Conservation (phyloP, 495 filamentous ascomycete genomes). For the Aspergillus carlsbadensis region DNA sequence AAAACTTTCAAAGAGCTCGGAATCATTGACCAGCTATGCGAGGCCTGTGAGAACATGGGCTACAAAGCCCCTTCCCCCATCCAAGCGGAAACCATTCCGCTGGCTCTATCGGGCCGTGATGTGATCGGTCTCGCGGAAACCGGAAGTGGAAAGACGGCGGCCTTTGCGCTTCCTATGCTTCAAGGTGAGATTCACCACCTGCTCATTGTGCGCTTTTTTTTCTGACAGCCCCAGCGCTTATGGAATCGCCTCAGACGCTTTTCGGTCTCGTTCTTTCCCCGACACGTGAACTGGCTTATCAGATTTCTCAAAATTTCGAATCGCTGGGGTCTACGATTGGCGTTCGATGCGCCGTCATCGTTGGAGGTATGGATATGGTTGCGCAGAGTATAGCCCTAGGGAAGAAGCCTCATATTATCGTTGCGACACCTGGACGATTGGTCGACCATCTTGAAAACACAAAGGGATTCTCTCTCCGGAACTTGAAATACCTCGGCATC, state of each 20-base stretch:
- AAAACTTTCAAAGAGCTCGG: slow-evolving; percentile 85
- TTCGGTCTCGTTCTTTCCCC: slow-evolving; percentile 84
- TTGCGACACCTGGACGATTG: slow-evolving; percentile 84
- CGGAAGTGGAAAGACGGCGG: slow-evolving; percentile 89
- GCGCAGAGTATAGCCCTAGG: slow-evolving; percentile 82
- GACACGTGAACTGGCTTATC: slow-evolving; percentile 87
- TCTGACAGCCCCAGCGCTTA: slow-evolving; percentile 50
- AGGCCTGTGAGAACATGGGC: slow-evolving; percentile 76
- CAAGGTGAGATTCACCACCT: slow-evolving; percentile 46
- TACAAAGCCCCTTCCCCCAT: slow-evolving; percentile 85
- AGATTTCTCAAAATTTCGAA: slow-evolving; percentile 83
- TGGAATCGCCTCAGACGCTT: slow-evolving; percentile 76
- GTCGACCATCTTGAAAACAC: slow-evolving; percentile 96
- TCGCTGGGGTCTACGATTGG: slow-evolving; percentile 79
- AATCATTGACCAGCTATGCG: slow-evolving; percentile 81
- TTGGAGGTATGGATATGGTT: slow-evolving; percentile 95
- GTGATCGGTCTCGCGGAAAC: slow-evolving; percentile 94
- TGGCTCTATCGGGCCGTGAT: slow-evolving; percentile 76
- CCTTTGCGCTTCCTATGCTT: slow-evolving; percentile 86
- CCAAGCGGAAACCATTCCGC: slow-evolving; percentile 76
- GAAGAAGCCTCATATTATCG: slow-evolving; percentile 86
- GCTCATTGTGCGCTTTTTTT: not conserved
- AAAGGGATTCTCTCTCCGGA: slow-evolving; percentile 82
- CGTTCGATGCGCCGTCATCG: slow-evolving; percentile 73
- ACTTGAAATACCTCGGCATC: slow-evolving; percentile 84